Evolutionary conservation across 1,284 basidiomycete genomes (phyloP).

Genomic region (Cutaneotrichosporon dermatis): DNA sequence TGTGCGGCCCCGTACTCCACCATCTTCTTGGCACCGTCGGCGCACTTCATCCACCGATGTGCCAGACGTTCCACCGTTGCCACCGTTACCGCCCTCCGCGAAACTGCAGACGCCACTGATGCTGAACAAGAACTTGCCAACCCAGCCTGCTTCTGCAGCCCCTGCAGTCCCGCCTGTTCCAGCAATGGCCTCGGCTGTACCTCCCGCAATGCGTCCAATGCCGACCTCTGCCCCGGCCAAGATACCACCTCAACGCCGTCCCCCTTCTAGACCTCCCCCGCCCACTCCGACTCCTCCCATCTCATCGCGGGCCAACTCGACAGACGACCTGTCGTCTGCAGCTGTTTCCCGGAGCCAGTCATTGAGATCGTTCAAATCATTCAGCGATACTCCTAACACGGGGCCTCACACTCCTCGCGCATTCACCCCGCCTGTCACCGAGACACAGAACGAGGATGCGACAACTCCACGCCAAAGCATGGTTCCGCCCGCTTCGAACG

Average conservation of each 20-base stretch:
- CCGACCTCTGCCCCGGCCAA: slow-evolving; percentile 2
- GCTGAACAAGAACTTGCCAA: background rate
- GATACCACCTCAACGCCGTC: slow-evolving; percentile 12
- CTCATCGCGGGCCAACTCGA: background rate
- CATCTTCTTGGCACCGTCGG: background rate
- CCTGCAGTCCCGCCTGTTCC: background rate
- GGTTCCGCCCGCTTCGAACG: background rate
- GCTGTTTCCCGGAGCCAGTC: background rate
- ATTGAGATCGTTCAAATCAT: background rate
- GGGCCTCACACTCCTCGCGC: background rate
- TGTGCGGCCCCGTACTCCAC: slow-evolving; percentile 1
- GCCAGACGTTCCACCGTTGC: background rate
- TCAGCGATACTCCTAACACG: background rate
- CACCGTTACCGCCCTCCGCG: background rate
- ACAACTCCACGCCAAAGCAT: background rate
- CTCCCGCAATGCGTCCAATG: background rate
- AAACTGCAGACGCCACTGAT: background rate
- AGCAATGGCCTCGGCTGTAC: too few species aligned
- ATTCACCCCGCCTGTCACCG: background rate
- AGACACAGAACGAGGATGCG: slow-evolving; percentile 11
- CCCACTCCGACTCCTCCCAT: slow-evolving; percentile 11
- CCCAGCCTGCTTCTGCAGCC: background rate
- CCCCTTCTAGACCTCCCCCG: slow-evolving; percentile 13
- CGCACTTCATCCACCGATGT: background rate
- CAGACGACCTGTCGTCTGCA: background rate